Percentiles rank a stretch among this genome's conserved stretches.
These are phyloP conservation scores for Arxiozyma heterogenica DNA, from an alignment of 1,139 yeast genomes.

Conservation along the genomic window DNA sequence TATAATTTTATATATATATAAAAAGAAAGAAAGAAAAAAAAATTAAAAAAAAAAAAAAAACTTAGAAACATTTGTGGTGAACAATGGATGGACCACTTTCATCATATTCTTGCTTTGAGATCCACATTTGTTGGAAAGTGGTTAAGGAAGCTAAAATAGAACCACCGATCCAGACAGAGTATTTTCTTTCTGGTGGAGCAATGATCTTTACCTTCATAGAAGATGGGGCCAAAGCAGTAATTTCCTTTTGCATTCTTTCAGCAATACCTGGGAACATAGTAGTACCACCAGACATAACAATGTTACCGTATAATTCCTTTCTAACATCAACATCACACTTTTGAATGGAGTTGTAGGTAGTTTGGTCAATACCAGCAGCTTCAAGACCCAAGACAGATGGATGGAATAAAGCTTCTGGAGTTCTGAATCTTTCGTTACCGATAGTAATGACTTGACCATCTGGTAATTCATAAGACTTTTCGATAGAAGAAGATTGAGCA, in stretches of 20 bases:
- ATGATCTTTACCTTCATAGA: conserved; percentile 99
- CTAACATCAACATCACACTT: conserved; percentile 99
- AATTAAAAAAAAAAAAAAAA: not conserved
- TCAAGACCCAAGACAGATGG: conserved; percentile 96
- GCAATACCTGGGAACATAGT: conserved; percentile 99
- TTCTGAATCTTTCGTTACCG: conserved; percentile 99
- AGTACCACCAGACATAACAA: conserved; percentile 99
- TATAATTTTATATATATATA: no score
- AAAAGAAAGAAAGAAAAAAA: not conserved
- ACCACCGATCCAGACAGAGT: conserved; percentile 99
- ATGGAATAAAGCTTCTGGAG: conserved; percentile 99
- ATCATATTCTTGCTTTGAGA: conserved; percentile 99
- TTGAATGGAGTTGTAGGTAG: conserved; percentile 97
- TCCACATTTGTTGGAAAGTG: conserved; percentile 99
- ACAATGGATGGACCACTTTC: conserved; percentile 99
- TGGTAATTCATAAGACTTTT: conserved; percentile 98
- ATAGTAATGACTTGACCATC: conserved; percentile 99
- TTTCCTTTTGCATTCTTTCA: conserved; percentile 99
- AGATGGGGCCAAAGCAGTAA: conserved; percentile 98
- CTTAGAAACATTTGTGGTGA: conserved; percentile 99
- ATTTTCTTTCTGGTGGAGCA: conserved; percentile 99
- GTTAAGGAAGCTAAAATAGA: conserved; percentile 97
- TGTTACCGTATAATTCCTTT: conserved; percentile 98
- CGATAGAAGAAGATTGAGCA: conserved; percentile 95
- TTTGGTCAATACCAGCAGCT: conserved; percentile 99